Conservation (phyloP, 176 grass and related monocot species). For the Phoenix dactylifera region DNA sequence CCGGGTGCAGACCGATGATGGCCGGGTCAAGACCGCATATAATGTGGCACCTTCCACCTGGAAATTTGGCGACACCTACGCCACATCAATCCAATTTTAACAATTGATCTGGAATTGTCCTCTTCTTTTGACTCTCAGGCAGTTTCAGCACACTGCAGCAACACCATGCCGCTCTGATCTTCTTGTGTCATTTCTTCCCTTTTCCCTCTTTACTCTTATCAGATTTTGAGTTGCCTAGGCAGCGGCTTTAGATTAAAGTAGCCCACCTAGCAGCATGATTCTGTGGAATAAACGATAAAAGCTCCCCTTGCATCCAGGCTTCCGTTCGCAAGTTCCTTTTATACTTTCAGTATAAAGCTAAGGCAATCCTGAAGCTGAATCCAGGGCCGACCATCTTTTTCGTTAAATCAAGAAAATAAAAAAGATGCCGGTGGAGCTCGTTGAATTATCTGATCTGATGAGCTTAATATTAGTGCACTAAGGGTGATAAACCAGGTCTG, state of each 20-base stretch:
- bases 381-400: not conserved
- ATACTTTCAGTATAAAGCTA: not conserved
- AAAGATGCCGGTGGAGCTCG: not conserved
- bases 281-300: not conserved
- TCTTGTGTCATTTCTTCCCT: not conserved
- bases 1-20: slow-evolving; percentile 38
- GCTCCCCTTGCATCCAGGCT: not conserved
- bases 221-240: not conserved
- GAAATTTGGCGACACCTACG: slow-evolving; percentile 35
- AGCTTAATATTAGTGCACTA: too few relatives aligned
- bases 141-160: too few relatives aligned
- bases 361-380: not conserved
- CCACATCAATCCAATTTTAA: slow-evolving; percentile 3
- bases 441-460: too few relatives aligned
- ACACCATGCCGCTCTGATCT: too few relatives aligned
- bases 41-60: slow-evolving; percentile 36
- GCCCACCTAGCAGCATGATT: slow-evolving; percentile 7
- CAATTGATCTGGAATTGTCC: not conserved
- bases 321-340: too few relatives aligned
- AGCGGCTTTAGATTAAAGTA: not conserved
- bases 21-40: slow-evolving; percentile 10
- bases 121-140: too few relatives aligned
- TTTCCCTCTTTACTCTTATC: not conserved
- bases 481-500: too few relatives aligned
- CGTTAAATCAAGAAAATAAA: too few relatives aligned